phyloP scores from a whole-genome alignment of 441 rosid genomes.

The Melastoma candidum region DNA sequence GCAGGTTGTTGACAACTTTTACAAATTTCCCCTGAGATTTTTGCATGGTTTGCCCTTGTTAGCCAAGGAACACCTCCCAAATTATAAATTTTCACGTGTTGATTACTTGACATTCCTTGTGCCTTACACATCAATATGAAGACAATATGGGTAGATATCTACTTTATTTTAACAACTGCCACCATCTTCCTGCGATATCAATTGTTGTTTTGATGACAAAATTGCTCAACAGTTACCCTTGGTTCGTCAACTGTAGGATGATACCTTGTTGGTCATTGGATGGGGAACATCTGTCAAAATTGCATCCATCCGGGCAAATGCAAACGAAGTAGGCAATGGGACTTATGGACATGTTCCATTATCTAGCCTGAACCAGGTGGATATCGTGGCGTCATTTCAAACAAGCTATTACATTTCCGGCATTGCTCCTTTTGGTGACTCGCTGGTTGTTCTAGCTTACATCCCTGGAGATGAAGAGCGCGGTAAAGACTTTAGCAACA shows the following conservation, averaged over 20 bases:
- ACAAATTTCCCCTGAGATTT: too few species aligned
- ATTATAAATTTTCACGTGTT: too few species aligned
- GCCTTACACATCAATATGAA: too few species aligned
- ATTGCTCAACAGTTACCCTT: conserved; percentile 9
- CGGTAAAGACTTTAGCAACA: conserved; percentile 68
- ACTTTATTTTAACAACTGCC: conserved; percentile 8
- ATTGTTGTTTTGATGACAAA: neutral
- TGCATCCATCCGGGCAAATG: conserved; percentile 71
- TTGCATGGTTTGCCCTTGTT: too few species aligned
- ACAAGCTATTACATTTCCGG: conserved; percentile 98
- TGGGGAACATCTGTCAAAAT: conserved; percentile 92
- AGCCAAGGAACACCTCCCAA: too few species aligned
- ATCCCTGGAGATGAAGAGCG: conserved; percentile 79
- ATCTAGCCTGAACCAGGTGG: conserved; percentile 77
- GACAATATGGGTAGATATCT: too few species aligned
- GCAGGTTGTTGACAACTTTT: conserved; percentile 58
- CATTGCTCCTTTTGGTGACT: conserved; percentile 99
- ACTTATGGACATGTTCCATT: conserved; percentile 38
- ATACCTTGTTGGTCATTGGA: conserved; percentile 87
- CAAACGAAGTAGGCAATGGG: conserved; percentile 54
- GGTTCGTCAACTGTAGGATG: conserved; percentile 45
- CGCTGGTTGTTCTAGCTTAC: conserved; percentile 96
- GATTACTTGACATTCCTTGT: too few species aligned
- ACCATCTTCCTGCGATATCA: neutral
- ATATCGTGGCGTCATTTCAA: conserved; percentile 94